phyloP scores from a whole-genome alignment of 75 land plant species.

The Chamaecyparis obtusa region DNA sequence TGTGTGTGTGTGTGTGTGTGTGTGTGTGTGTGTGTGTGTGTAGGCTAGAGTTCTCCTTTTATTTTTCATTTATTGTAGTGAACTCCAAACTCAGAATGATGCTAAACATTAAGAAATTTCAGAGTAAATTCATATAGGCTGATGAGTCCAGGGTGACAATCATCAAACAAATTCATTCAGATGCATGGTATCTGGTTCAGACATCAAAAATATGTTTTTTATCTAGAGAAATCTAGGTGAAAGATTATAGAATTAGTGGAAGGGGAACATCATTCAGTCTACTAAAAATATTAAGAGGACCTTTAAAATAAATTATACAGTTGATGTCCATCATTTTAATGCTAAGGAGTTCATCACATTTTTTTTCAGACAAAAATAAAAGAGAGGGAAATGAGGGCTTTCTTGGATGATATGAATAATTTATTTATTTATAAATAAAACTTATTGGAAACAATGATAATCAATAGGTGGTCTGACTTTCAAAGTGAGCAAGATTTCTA shows the following conservation, averaged over 20 bases:
- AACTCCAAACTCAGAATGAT: neutral
- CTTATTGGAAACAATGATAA: neutral
- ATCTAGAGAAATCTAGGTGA: neutral
- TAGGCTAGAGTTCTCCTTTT: neutral
- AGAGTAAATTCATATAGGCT: neutral
- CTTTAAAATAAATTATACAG: neutral
- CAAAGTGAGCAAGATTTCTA: neutral
- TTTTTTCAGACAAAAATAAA: neutral
- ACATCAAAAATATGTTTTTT: neutral
- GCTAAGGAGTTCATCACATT: neutral
- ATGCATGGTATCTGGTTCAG: neutral
- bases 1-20: too few species aligned
- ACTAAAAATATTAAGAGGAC: neutral
- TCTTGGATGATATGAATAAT: neutral
- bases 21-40: too few species aligned
- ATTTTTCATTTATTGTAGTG: neutral
- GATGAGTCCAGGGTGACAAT: neutral
- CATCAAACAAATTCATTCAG: neutral
- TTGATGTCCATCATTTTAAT: neutral
- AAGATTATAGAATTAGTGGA: neutral
- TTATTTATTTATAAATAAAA: neutral
- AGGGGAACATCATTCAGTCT: neutral
- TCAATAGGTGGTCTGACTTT: neutral
- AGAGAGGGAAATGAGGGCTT: neutral
- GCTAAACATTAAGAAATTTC: too few species aligned